A percentile compares a stretch with the other conserved stretches of the same genome.
Conservation (phyloP, 2,329 filamentous ascomycete species). For the Pseudogymnoascus sp. region DNA sequence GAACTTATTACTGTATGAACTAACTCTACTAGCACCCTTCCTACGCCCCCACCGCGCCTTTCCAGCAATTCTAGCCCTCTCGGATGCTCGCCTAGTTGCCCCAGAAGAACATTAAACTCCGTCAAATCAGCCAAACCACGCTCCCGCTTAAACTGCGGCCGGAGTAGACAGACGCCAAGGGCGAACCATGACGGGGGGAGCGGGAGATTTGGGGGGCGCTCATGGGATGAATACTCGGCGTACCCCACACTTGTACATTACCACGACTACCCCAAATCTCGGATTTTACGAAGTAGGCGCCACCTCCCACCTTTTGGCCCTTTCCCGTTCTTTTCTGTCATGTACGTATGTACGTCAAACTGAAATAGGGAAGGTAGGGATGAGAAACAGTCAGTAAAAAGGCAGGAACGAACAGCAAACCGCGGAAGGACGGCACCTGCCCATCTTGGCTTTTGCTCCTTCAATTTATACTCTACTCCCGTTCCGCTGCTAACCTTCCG, state of each 20-base stretch:
- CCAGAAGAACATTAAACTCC: neutral
- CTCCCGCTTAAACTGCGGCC: neutral
- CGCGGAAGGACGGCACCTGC: neutral
- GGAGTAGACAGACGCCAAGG: neutral
- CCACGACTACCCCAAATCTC: constrained; percentile 1
- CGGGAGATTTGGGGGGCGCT: neutral
- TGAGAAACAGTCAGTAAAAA: neutral
- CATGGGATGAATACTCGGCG: neutral
- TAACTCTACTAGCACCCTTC: neutral
- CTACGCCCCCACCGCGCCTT: neutral
- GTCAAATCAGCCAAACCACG: neutral
- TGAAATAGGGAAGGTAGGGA: neutral
- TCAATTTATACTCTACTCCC: neutral
- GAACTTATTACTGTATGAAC: neutral
- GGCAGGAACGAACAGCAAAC: neutral
- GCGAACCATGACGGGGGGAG: neutral
- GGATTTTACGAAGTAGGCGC: neutral
- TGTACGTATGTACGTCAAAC: neutral
- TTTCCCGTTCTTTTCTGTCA: neutral
- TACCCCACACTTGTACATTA: neutral
- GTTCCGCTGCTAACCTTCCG: neutral
- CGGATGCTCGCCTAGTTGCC: neutral
- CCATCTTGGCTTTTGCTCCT: neutral
- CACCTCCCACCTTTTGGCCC: neutral
- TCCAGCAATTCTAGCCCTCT: neutral